Conservation (phyloP, 1,284 basidiomycete genomes). For the Microbotryum lychnidis-dioicae region DNA sequence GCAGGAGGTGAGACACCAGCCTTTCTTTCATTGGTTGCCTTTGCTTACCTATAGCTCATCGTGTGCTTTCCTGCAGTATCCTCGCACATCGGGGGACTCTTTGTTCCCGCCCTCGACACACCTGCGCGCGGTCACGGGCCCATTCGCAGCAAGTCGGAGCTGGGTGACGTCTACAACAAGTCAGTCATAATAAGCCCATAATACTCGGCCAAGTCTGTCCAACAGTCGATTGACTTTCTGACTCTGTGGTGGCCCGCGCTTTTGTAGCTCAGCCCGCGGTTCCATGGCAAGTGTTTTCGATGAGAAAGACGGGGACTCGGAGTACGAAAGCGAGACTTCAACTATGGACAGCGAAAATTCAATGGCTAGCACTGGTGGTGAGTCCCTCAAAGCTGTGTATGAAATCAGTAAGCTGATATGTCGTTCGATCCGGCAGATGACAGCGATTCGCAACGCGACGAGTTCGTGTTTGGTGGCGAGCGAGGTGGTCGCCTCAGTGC, state of each 20-base stretch:
- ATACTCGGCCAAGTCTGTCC: too few species aligned
- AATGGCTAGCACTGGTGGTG: neutral
- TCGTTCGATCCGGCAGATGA: conserved; percentile 1
- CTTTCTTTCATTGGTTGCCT: neutral
- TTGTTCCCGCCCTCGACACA: conserved; percentile 7
- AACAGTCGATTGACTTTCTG: too few species aligned
- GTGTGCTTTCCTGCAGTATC: neutral
- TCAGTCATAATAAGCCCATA: too few species aligned
- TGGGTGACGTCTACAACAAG: too few species aligned
- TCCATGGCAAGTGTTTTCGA: neutral
- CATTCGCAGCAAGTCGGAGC: too few species aligned
- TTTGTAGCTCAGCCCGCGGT: neutral
- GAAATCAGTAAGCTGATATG: neutral
- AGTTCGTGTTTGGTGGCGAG: conserved; percentile 1
- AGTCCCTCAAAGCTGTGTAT: neutral
- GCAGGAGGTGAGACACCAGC: neutral
- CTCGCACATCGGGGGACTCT: conserved; percentile 3
- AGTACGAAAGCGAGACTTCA: too few species aligned
- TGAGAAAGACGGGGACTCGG: conserved; percentile 3
- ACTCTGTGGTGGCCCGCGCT: too few species aligned
- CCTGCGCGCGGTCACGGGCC: neutral
- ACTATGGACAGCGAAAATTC: conserved; percentile 1
- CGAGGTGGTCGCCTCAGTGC: conserved; percentile 17
- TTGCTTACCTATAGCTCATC: neutral
- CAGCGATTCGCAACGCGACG: neutral